A percentile compares a stretch with the other conserved stretches of the same genome.
phyloP scores from a whole-genome alignment of 2,329 filamentous ascomycete genomes.

The Venturia pyrina region DNA sequence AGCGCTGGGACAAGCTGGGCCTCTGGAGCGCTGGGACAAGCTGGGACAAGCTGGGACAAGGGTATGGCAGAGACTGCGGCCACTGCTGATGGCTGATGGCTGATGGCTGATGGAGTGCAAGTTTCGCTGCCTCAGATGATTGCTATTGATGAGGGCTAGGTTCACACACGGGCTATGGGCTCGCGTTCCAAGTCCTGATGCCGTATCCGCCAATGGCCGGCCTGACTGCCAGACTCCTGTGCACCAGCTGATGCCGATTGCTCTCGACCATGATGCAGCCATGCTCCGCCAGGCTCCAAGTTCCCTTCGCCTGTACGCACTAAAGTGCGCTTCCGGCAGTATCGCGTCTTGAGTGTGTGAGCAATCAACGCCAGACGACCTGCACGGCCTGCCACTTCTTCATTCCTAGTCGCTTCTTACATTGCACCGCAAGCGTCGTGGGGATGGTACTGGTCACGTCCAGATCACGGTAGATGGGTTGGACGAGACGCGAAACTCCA shows the following conservation, averaged over 20 bases:
- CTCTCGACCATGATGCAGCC: conserved; percentile 4
- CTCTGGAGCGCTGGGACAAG: background rate
- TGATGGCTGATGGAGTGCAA: conserved; percentile 2
- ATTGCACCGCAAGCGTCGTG: conserved; percentile 6
- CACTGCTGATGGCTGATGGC: background rate
- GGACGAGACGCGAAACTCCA: background rate
- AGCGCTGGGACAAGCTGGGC: background rate
- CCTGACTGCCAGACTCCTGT: background rate
- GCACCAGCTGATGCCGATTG: conserved; percentile 6
- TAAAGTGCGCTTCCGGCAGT: conserved; percentile 2
- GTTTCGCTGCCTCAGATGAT: conserved; percentile 6
- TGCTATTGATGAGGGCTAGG: conserved; percentile 6
- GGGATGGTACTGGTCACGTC: background rate
- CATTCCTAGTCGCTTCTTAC: conserved; percentile 1
- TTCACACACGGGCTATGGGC: background rate
- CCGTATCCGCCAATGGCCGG: conserved; percentile 1
- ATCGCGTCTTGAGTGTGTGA: conserved; percentile 1
- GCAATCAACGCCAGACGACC: conserved; percentile 6
- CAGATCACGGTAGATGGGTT: background rate
- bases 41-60: background rate
- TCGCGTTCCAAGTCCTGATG: background rate
- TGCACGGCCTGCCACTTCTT: background rate
- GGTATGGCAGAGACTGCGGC: conserved; percentile 1
- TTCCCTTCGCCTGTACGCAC: conserved; percentile 2
- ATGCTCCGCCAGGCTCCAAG: conserved; percentile 6